Base-by-base conservation (phyloP, 768 basidiomycete species). In the Boletus tylopilopsis region DNA sequence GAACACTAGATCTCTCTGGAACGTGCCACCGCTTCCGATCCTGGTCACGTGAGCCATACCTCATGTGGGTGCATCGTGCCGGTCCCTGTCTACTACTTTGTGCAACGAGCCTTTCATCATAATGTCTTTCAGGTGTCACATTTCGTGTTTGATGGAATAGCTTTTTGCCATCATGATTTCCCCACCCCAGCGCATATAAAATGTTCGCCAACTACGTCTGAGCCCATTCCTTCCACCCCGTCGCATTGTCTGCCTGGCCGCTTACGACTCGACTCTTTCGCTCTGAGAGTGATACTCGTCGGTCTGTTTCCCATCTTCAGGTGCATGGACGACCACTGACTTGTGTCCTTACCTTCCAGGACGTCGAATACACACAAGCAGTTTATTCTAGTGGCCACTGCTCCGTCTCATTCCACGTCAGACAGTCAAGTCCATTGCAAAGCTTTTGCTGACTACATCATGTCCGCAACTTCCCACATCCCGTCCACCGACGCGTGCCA, bases 21-120 rank as follows among this genome's bases (percentile, higher is more conserved):
- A 53, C 57, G 59, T 63, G 61, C 41, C 32, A 29, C 48, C 57
- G 66, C 44, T 51, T 29, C 63, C 58, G 55, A 40, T 68, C 34
- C 47, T 38, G 12, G 38, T 53, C 61, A 63, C 60, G 60, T 62
- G 60, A 34, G 11, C 16, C 18, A 37, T 38, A 16, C 23, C 34
- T 46, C 46, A 32, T 5, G 38, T 34, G 19, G 23, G 33, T 23
- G 37, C 34, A 12, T 38, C 53, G 42, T 42, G 19, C 35, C 29
- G 41, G 33, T 38, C 40, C 54, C 54, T 59, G 50, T 60, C 56
- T 49, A 47, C 59, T 50, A 47, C 59, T 50, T 57, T 56, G 40
- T 54, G 47, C n/a, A 32, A 39, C 35, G 33, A 10, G 13, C 51
- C 56, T 57, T 66, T 67, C 57, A 58, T 56, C 32, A 13, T 33